Evolutionary conservation across 2,329 filamentous ascomycete species (phyloP).

Genomic region (Aspergillus eucalypticola): DNA sequence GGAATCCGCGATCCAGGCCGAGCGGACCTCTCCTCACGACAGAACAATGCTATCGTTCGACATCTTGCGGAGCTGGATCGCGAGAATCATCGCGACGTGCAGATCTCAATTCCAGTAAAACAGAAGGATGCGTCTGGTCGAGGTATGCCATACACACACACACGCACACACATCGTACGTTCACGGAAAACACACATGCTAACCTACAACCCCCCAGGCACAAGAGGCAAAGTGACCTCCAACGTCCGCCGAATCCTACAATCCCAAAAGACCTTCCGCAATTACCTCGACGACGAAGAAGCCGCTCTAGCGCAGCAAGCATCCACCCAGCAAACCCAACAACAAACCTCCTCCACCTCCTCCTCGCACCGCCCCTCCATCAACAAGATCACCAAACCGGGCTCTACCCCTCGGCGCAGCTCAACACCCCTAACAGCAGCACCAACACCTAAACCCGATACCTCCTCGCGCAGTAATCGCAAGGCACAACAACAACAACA

Average conservation of each 20-base stretch:
- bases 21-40: slow-evolving; percentile 74
- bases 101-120: slow-evolving; percentile 68
- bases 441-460: slow-evolving; percentile 11
- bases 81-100: slow-evolving; percentile 72
- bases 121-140: slow-evolving; percentile 46
- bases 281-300: slow-evolving; percentile 55
- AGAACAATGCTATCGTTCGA: slow-evolving; percentile 77
- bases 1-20: slow-evolving; percentile 60
- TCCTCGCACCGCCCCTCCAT: slow-evolving; percentile 20
- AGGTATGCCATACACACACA: slow-evolving; percentile 28
- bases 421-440: slow-evolving; percentile 26
- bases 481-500: slow-evolving; percentile 23
- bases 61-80: slow-evolving; percentile 80
- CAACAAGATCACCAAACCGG: slow-evolving; percentile 25
- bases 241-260: slow-evolving; percentile 51
- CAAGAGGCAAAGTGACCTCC: slow-evolving; percentile 46
- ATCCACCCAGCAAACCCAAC: slow-evolving; percentile 5
- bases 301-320: slow-evolving; percentile 38
- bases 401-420: slow-evolving; percentile 23
- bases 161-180: too few relatives aligned
- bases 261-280: slow-evolving; percentile 52
- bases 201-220: slow-evolving; percentile 18
- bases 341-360: not conserved
- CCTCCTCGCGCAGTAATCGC: slow-evolving; percentile 1
- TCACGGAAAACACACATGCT: too few relatives aligned